Evolutionary conservation across 495 filamentous ascomycete genomes (phyloP), one percentile per base, ranked within the genome.

Genomic region (Penicillium cinerascens): DNA sequence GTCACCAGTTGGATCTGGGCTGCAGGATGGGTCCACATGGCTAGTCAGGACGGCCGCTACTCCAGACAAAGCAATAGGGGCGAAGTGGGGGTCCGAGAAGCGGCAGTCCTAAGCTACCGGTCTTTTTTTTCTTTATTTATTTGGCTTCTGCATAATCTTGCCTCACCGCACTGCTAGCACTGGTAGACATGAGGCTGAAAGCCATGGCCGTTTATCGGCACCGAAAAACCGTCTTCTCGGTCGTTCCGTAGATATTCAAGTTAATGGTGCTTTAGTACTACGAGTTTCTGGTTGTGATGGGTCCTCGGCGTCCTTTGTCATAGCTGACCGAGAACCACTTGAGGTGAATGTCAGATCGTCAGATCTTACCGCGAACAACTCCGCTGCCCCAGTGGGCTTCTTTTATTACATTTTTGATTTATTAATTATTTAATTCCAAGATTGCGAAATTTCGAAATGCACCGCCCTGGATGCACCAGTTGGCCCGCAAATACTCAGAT

Each of bases 81-180:
- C 41, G 26, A 38, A 17, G 39, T 53, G 44, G 43, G n/a, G 55
- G 51, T 48, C 55, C 49, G 47, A 47, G 4, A 8, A 49, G 49
- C 44, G 55, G 55, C n/a, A 47, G 44, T 17, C 35, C 15, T 42
- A 11, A 16, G 21, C 29, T 25, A 40, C 29, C 29, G 11, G n/a
- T n/a, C n/a, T n/a, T 10, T 0, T 8, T 29, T 33, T 33, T 33
- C 29, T 1, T 10, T 33, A 3, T 10, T 10, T 26, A 25, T 47
- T 47, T 39, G n/a, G 36, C 1, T 48, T 48, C 46, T 40, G 45
- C 45, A 40, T 21, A 17, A 20, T 40, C 11, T 37, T 20, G 26
- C 26, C 26, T 29, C 7, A 29, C 5, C 26, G n/a, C n/a, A n/a
- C n/a, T n/a, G n/a, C n/a, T n/a, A n/a, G n/a, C n/a, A n/a, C n/a